Evolutionary conservation across 2,329 filamentous ascomycete genomes (phyloP).

Genomic region (Ambrosiella beaveri): DNA sequence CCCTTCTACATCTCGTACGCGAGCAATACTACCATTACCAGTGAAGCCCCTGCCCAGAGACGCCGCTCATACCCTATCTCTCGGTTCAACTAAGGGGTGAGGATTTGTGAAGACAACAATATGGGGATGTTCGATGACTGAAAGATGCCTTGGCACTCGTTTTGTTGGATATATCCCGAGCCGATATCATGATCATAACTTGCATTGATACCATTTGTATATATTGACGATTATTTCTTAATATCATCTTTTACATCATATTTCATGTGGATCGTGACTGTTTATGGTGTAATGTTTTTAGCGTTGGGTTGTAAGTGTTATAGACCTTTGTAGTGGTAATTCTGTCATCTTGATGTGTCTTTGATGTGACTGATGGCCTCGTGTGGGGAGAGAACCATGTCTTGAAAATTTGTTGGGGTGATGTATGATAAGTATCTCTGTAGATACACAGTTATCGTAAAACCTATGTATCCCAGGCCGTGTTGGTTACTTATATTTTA

Average conservation of each 20-base stretch:
- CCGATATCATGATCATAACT: neutral
- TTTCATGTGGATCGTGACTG: too few relatives aligned
- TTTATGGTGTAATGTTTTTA: neutral
- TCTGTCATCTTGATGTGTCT: too few relatives aligned
- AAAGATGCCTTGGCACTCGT: neutral
- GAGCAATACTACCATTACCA: slow-evolving; percentile 1
- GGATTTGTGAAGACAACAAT: neutral
- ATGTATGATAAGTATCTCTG: too few relatives aligned
- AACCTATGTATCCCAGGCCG: too few relatives aligned
- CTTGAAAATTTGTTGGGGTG: too few relatives aligned
- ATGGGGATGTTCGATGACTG: neutral
- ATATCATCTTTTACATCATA: neutral
- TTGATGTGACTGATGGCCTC: too few relatives aligned
- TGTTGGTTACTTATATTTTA: too few relatives aligned
- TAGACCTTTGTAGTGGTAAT: too few relatives aligned
- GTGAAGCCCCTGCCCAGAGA: neutral
- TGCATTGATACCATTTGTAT: slow-evolving; percentile 2
- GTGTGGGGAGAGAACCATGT: too few relatives aligned
- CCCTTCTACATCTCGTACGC: slow-evolving; percentile 29
- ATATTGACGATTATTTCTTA: slow-evolving; percentile 1
- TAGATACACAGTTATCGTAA: too few relatives aligned
- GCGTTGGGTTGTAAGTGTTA: too few relatives aligned
- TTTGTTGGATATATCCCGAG: neutral
- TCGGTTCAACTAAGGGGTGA: neutral
- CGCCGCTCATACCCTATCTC: slow-evolving; percentile 2